Evolutionary conservation across 177 flowering plant species (phyloP).

Genomic region (Vitis hybrid): DNA sequence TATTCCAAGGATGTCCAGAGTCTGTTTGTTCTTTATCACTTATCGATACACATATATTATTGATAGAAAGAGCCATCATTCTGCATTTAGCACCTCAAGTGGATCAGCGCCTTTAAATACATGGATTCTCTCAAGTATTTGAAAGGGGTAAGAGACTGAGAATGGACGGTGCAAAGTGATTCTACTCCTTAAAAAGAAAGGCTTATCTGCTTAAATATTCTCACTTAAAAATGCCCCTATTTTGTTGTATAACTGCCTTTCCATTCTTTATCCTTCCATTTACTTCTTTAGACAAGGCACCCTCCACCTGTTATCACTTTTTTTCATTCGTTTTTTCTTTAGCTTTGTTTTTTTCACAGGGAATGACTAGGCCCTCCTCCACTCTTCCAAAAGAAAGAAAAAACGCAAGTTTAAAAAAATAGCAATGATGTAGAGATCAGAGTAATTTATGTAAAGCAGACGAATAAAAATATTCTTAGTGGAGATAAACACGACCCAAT

Average conservation of each 20-base stretch:
- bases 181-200: slow-evolving; percentile 12
- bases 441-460: slow-evolving; percentile 8
- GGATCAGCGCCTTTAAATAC: slow-evolving; percentile 12
- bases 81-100: slow-evolving; percentile 10
- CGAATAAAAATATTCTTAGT: slow-evolving; percentile 21
- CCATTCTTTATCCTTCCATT: neutral
- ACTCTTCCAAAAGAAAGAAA: too few species aligned
- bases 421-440: too few species aligned
- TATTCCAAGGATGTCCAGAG: too few species aligned
- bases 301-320: slow-evolving; percentile 11
- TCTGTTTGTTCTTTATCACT: neutral
- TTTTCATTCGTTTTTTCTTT: neutral
- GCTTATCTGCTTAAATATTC: slow-evolving; percentile 13
- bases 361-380: slow-evolving; percentile 9
- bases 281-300: neutral
- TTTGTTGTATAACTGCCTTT: neutral
- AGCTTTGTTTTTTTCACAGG: slow-evolving; percentile 7
- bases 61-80: neutral
- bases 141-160: neutral
- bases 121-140: slow-evolving; percentile 23
- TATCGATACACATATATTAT: neutral
- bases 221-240: neutral
- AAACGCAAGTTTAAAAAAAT: slow-evolving; percentile 1
- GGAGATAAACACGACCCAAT: slow-evolving; percentile 25
- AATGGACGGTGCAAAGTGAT: slow-evolving; percentile 24